Evolutionary conservation across 176 grass and related monocot species (phyloP).

Genomic region (Dendrocalamus sinicus): DNA sequence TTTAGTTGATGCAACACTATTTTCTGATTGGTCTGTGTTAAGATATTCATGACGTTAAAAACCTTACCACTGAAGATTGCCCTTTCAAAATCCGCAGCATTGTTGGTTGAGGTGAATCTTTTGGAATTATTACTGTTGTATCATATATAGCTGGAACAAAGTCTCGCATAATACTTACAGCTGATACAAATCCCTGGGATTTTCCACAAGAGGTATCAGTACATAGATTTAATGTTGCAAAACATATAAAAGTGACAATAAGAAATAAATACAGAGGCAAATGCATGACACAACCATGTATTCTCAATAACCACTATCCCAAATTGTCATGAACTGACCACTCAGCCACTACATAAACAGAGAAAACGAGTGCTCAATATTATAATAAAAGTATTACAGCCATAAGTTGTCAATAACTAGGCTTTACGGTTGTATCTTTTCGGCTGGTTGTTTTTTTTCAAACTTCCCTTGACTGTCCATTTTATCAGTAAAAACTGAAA

Average conservation of each 20-base stretch:
- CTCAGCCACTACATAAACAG: constrained; percentile 9
- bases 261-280: background rate
- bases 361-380: constrained; percentile 6
- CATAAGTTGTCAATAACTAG: constrained; percentile 31
- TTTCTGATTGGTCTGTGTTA: background rate
- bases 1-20: background rate
- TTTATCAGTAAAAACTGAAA: background rate
- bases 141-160: constrained; percentile 98
- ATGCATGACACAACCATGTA: background rate
- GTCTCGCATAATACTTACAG: constrained; percentile 86
- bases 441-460: background rate
- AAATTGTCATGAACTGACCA: constrained; percentile 2
- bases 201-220: constrained; percentile 29
- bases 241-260: constrained; percentile 8
- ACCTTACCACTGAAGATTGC: constrained; percentile 86
- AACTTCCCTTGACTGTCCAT: background rate
- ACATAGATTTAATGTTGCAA: constrained; percentile 18
- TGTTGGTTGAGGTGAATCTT: constrained; percentile 89
- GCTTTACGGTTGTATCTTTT: background rate
- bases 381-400: constrained; percentile 8
- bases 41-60: constrained; percentile 5
- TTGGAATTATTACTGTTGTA: constrained; percentile 90
- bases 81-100: constrained; percentile 95
- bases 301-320: constrained; percentile 1
- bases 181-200: constrained; percentile 90